Conservation (phyloP, 164 flowering plant genomes). For the Saururus chinensis region DNA sequence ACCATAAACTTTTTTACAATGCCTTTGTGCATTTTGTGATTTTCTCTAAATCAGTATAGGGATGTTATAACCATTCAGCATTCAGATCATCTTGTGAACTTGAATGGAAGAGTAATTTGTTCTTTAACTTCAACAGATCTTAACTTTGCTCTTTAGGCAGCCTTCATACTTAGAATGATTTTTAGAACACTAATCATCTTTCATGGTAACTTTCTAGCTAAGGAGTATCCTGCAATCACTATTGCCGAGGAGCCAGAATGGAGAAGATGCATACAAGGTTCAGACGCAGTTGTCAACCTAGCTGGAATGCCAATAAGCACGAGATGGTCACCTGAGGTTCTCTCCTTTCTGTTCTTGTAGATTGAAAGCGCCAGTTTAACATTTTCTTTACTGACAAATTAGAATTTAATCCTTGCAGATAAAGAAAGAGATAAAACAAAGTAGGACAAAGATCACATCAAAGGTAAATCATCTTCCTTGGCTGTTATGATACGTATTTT, state of each 20-base stretch:
- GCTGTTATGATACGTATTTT: background rate
- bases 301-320: constrained; percentile 95
- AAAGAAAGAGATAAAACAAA: constrained; percentile 81
- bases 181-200: background rate
- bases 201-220: constrained; percentile 28
- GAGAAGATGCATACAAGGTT: constrained; percentile 67
- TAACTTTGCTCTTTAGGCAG: no score
- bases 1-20: background rate
- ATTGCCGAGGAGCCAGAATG: constrained; percentile 86
- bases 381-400: background rate
- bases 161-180: no score
- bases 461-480: constrained; percentile 35
- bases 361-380: background rate
- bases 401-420: constrained; percentile 38
- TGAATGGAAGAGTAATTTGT: no score
- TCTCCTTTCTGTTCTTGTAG: constrained; percentile 1
- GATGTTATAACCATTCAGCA: no score
- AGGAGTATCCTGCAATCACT: constrained; percentile 59
- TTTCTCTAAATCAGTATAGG: background rate
- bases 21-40: background rate
- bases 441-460: constrained; percentile 78
- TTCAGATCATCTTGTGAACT: no score
- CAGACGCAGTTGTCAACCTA: constrained; percentile 88
- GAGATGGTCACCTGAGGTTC: constrained; percentile 92
- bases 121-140: no score